Conservation (phyloP, 78 protist species). For the Pirum gemmata region DNA sequence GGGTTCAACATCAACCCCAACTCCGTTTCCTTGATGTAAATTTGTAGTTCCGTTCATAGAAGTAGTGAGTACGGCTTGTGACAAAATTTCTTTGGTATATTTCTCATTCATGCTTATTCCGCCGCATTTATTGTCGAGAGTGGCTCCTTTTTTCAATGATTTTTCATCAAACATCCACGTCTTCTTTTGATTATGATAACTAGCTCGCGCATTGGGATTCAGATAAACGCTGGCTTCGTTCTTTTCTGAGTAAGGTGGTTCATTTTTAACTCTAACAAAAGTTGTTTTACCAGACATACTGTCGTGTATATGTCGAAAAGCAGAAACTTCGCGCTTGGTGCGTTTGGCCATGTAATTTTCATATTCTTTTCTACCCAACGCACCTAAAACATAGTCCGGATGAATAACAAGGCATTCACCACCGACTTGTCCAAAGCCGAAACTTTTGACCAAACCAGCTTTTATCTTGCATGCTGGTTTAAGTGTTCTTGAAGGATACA, state of each 20-base stretch:
- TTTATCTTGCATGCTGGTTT: not conserved
- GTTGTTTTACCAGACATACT: constrained; percentile 26
- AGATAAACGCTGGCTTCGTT: constrained; percentile 44
- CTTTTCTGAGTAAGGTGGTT: constrained; percentile 52
- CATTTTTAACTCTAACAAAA: constrained; percentile 35
- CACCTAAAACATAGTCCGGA: constrained; percentile 1
- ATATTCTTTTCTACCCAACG: not conserved
- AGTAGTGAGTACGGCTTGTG: too few species aligned
- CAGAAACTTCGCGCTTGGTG: not conserved
- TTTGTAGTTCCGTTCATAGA: too few species aligned
- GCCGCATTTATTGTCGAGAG: not conserved
- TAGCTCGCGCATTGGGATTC: constrained; percentile 60
- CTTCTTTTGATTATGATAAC: not conserved
- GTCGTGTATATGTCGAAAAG: constrained; percentile 47
- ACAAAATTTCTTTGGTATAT: not conserved
- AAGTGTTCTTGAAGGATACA: constrained; percentile 30
- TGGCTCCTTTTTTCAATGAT: not conserved
- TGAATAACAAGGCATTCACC: constrained; percentile 57
- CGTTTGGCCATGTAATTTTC: constrained; percentile 29
- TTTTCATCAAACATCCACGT: not conserved
- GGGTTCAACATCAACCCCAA: constrained; percentile 13
- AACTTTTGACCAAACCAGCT: constrained; percentile 55
- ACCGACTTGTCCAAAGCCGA: constrained; percentile 71
- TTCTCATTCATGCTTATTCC: not conserved
- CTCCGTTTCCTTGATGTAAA: too few species aligned